Conservation (phyloP, 129 eudicot genomes). For the Kitagawia praeruptora region DNA sequence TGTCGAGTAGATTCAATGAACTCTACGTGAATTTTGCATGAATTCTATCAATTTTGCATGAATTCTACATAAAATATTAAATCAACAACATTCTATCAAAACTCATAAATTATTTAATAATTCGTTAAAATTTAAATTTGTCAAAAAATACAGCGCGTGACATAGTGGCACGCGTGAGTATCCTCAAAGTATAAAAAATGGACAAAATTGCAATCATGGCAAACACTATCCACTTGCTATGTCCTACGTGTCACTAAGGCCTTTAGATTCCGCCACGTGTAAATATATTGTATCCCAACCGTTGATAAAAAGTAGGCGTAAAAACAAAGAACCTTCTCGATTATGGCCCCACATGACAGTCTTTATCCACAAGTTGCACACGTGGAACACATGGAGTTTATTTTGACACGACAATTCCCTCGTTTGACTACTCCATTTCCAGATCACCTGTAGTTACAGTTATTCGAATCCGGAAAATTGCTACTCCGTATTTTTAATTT, state of each 20-base stretch:
- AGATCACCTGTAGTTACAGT: not conserved
- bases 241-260: not conserved
- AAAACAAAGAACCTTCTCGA: not conserved
- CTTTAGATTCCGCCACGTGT: not conserved
- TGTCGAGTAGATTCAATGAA: too few relatives aligned
- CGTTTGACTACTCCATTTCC: not conserved
- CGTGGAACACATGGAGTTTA: not conserved
- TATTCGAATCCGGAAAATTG: too few relatives aligned
- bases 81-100: too few relatives aligned
- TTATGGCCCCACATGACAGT: not conserved
- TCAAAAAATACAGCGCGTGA: conserved; percentile 3
- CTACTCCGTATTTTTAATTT: too few relatives aligned
- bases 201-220: conserved; percentile 8
- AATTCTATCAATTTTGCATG: too few relatives aligned
- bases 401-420: not conserved
- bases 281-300: not conserved
- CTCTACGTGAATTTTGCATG: too few relatives aligned
- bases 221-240: conserved; percentile 12
- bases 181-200: not conserved
- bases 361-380: not conserved
- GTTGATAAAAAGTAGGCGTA: not conserved
- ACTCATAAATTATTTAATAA: too few relatives aligned
- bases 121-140: too few relatives aligned
- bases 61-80: too few relatives aligned
- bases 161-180: not conserved